Evolutionary conservation across 2,329 filamentous ascomycete genomes (phyloP), one percentile per base, ranked within the genome.

Genomic region (Hypoxylon sp.): DNA sequence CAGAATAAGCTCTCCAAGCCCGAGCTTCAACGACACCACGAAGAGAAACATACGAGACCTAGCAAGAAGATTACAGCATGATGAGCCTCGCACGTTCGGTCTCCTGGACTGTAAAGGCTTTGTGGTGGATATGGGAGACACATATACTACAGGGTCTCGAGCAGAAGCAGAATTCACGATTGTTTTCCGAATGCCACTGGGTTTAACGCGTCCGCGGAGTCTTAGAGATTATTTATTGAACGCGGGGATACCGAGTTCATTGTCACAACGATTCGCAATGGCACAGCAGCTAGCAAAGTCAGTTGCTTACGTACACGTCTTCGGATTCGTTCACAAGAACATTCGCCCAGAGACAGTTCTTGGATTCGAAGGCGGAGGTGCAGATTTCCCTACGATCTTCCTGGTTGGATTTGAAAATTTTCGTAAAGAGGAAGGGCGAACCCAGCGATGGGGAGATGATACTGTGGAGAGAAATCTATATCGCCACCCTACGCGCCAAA

Each of bases 401-500:
- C 59, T 67, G 1, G 24, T 67, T 3, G 67, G 67, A 1, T 69
- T 69, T 32, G 66, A 62, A 3, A 39, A 43, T 3, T 67, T 69
- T 24, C 61, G 67, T 6, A 56, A 53, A 24, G 56, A 34, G 1
- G 55, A 69, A n/a, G 52, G 53, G 8, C 56, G 47, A 6, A 62
- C 37, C 8, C 4, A 4, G 6, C 37, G 37, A 3, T 3, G 15
- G 58, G 67, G 67, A 11, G 66, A 71, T 43, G 51, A 52, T 1
- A 54, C 51, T 8, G 61, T 57, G 62, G 58, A 65, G 48, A 50
- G 51, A 24, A 64, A 69, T 37, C 19, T 71, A 10, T 70, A 71
- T 26, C 65, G 68, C 2, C 68, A 71, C n/a, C 66, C 68, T 3
- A 48, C 54, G 19, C 51, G 65, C 5, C 68, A 70, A 24, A 64